Base-by-base conservation (phyloP, 225 moss, liverwort and hornwort genomes). In the Sphagnum tenellum region DNA sequence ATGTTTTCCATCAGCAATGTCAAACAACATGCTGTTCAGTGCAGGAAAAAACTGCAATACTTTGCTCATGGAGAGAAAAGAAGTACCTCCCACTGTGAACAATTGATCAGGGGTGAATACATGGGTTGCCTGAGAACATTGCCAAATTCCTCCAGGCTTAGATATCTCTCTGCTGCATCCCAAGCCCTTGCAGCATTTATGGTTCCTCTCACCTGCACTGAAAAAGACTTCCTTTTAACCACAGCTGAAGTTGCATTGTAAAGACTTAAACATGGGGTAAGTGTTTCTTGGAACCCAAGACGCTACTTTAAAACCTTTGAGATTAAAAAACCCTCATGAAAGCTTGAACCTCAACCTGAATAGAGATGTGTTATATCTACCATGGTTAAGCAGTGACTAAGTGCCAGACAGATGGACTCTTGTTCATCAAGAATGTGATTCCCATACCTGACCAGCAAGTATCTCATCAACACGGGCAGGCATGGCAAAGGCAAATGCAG, bases 401-500 rank as follows among this genome's bases (percentile, higher is more conserved):
- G 29, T 29, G 29, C n/a, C n/a, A n/a, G 29, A 29, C 29, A 29
- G 29, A 29, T 29, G 29, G 29, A 29, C 29, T 29, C 29, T 29
- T 29, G 29, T 29, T 29, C 29, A 1, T 29, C 29, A 29, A 29
- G 29, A 29, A 29, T 29, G 1, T 29, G 29, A 29, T 29, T 29
- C 29, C 12, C 46, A 6, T 62, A 88, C 88, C 78, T 88, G 82
- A 66, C 86, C 83, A 11, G 83, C 59, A 66, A 86, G 74, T 10
- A 91, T 82, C 63, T 91, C 91, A 52, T 91, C 86, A 61, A 85
- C 88, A 59, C 76, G 75, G 7, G 82, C 83, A 45, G 91, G 88
- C 91, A 91, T 91, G 8, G 88, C 86, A 61, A 91, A 91, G 56
- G 83, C 72, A 57, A 88, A 91, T 44, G 91, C 88, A 56, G 84